Evolutionary conservation across 331 rosid genomes (phyloP), one percentile per base, ranked within the genome.

Genomic region (Quercus tomentella): DNA sequence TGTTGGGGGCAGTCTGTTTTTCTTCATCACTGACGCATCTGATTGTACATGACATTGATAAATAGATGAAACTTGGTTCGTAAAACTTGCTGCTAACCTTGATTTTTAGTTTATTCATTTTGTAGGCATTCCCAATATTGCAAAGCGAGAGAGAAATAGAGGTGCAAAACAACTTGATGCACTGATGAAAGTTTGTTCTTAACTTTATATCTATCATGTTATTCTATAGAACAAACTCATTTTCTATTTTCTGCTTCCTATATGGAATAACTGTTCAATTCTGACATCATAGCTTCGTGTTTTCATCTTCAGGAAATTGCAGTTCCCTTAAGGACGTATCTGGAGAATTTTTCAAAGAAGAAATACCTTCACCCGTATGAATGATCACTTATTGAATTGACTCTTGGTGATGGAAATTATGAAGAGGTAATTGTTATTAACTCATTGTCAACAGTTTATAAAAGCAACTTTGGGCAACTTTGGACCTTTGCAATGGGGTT

Each of bases 131-230:
- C 88, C 90, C 67, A 95, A 93, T 80, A 86, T 91, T 78, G 96
- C 98, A 61, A 95, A 93, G 88, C 76, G 97, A 83, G 99, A 95
- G 87, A 93, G 89, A 88, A 95, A 95, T 86, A 89, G 86, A 85
- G 96, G 97, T 79, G 97, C 99, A 77, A 95, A 89, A 89, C 99
- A 95, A 84, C 97, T 95, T 80, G 97, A 91, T 85, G 95, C 97
- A 26, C 82, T 95, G 88, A 95, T 95, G 99, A 95, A 95, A 83
- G 99, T 95, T 82, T 80, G 92, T 87, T 81, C 87, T 85, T 76
- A 76, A 77, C 87, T 79, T 80, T 25, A n/a, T 73, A 73, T 72
- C n/a, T 74, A 55, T 71, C 60, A 25, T 51, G 15, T n/a, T 82
- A n/a, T 61, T 54, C 22, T 33, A 5, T 33, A 51, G 26, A 45